phyloP scores from a whole-genome alignment of 1,284 basidiomycete genomes.

The Schizophyllum amplum region DNA sequence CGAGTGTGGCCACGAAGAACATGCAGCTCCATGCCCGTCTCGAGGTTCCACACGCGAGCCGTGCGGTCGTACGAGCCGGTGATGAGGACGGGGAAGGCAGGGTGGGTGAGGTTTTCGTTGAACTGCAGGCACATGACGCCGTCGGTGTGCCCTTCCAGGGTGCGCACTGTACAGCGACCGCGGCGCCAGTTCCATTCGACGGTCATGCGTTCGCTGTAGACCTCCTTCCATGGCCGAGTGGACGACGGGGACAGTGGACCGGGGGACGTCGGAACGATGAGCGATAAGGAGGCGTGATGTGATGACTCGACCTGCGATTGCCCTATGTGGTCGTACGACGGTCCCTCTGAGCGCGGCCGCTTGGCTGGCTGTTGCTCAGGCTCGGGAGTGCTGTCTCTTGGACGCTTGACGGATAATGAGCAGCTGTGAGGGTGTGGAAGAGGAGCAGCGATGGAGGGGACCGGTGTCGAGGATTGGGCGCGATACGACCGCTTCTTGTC shows the following conservation, averaged over 20 bases:
- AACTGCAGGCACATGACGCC: slow-evolving; percentile 98
- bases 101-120: slow-evolving; percentile 79
- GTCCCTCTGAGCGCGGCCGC: slow-evolving; percentile 36
- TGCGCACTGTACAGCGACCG: slow-evolving; percentile 80
- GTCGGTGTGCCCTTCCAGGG: slow-evolving; percentile 89
- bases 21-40: slow-evolving; percentile 80
- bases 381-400: not conserved
- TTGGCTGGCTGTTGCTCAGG: slow-evolving; percentile 35
- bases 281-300: slow-evolving; percentile 21
- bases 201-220: slow-evolving; percentile 95
- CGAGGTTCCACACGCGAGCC: slow-evolving; percentile 94
- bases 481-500: slow-evolving; percentile 58
- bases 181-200: slow-evolving; percentile 97
- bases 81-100: slow-evolving; percentile 89
- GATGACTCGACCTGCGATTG: slow-evolving; percentile 17
- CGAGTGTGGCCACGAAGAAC: slow-evolving; percentile 87
- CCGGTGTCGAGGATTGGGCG: slow-evolving; percentile 9
- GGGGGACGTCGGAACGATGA: slow-evolving; percentile 16
- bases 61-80: slow-evolving; percentile 98
- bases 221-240: slow-evolving; percentile 95
- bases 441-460: slow-evolving; percentile 26
- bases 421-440: slow-evolving; percentile 16
- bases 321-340: not conserved
- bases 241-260: slow-evolving; percentile 18
- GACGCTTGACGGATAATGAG: slow-evolving; percentile 5